Conservation (phyloP, 768 basidiomycete species). For the Tricholomella constricta region DNA sequence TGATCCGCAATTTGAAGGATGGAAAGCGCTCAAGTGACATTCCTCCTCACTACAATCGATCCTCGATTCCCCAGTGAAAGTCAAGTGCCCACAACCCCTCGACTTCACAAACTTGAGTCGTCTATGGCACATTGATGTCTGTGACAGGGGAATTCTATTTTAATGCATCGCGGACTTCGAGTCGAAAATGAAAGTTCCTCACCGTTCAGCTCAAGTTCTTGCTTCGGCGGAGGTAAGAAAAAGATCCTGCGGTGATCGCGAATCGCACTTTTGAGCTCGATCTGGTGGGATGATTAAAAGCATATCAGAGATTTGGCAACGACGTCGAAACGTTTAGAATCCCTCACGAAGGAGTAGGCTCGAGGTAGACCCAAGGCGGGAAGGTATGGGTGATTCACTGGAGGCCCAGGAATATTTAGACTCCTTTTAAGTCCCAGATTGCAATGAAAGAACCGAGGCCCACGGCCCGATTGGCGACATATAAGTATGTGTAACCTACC, state of each 20-base stretch:
- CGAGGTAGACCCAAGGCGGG: conserved; percentile 4
- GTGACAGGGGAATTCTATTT: conserved; percentile 18
- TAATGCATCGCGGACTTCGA: conserved; percentile 26
- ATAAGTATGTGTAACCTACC: not conserved
- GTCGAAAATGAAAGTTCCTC: conserved; percentile 18
- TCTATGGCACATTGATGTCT: conserved; percentile 63
- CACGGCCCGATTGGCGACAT: conserved; percentile 21
- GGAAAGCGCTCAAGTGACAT: conserved; percentile 52
- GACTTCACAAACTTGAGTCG: conserved; percentile 54
- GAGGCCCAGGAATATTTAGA: conserved; percentile 6
- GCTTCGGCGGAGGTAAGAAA: conserved; percentile 59
- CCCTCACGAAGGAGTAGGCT: conserved; percentile 7
- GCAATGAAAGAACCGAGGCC: conserved; percentile 15
- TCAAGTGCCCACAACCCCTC: conserved; percentile 56
- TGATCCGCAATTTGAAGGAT: conserved; percentile 48
- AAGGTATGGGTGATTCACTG: not conserved
- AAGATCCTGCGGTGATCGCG: conserved; percentile 32
- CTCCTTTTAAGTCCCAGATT: conserved; percentile 26
- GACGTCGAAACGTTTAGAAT: not conserved
- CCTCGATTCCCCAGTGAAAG: conserved; percentile 40
- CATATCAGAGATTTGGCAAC: conserved; percentile 28
- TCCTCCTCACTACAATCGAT: conserved; percentile 52
- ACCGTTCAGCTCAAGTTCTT: conserved; percentile 22
- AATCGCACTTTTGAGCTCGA: conserved; percentile 39
- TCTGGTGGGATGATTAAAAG: conserved; percentile 29